Percentiles rank a stretch among this genome's conserved stretches.
These are phyloP conservation scores for Wickerhamiella alocasiicola DNA, from an alignment of 805 yeast species.

Conservation along the genomic window DNA sequence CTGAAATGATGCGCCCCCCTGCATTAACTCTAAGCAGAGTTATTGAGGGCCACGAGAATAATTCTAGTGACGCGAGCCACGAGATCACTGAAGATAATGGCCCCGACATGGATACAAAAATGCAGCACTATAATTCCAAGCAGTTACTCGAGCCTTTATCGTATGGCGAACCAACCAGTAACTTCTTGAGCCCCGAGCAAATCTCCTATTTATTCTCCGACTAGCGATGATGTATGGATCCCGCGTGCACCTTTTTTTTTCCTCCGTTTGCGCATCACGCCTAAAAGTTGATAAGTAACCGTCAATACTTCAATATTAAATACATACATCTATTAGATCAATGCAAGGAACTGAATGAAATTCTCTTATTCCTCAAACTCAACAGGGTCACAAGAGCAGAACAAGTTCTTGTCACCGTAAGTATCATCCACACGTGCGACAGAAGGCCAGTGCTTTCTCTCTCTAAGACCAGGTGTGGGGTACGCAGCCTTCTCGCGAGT, in stretches of 20 bases:
- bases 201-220: not conserved
- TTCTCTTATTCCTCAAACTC: conserved; percentile 13
- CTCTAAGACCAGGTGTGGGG: conserved; percentile 64
- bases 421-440: conserved; percentile 90
- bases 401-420: conserved; percentile 81
- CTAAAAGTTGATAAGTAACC: no score
- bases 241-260: no score
- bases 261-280: no score
- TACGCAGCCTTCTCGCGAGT: conserved; percentile 88
- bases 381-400: conserved; percentile 66
- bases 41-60: no score
- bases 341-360: no score
- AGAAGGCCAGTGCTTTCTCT: conserved; percentile 86
- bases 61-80: not conserved
- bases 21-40: no score
- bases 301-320: no score
- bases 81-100: not conserved
- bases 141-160: not conserved
- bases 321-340: no score
- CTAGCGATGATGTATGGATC: no score
- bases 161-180: not conserved
- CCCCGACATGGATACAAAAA: no score
- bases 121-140: no score
- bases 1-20: no score
- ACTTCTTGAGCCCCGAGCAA: not conserved